Conservation (phyloP, 75 land plant genomes). For the Adiantum capillusveneris region DNA sequence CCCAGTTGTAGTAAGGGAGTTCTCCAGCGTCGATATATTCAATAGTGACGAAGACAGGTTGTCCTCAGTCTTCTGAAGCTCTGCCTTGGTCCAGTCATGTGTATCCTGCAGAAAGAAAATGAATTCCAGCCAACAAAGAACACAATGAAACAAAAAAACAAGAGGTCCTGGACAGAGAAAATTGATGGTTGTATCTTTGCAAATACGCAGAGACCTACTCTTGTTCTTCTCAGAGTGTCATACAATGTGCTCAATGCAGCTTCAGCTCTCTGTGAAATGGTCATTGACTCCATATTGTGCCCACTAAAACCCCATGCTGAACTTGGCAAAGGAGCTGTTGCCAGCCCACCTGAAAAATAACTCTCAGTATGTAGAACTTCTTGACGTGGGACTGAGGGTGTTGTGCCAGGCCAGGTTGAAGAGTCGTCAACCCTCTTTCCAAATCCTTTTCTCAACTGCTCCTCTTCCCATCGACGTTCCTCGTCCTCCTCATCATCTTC, state of each 20-base stretch:
- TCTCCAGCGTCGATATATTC: conserved; percentile 51
- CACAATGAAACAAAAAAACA: conserved; percentile 4
- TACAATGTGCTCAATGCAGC: conserved; percentile 52
- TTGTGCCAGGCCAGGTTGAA: conserved; percentile 10
- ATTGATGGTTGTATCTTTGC: too few species aligned
- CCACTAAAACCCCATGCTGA: conserved; percentile 31
- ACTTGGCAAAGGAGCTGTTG: conserved; percentile 5
- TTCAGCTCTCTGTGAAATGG: conserved; percentile 70
- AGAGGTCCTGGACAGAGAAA: too few species aligned
- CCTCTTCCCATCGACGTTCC: conserved; percentile 91
- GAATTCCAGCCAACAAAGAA: neutral
- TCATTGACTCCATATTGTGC: conserved; percentile 39
- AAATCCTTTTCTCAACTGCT: conserved; percentile 85
- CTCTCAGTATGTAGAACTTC: conserved; percentile 4
- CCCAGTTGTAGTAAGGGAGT: conserved; percentile 48
- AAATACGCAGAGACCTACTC: conserved; percentile 25
- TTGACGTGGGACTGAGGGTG: conserved; percentile 11
- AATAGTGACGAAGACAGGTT: conserved; percentile 43
- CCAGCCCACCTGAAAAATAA: conserved; percentile 9
- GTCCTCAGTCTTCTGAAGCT: conserved; percentile 47
- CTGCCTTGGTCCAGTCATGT: conserved; percentile 43
- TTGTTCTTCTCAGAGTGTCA: conserved; percentile 45
- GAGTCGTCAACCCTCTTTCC: conserved; percentile 79
- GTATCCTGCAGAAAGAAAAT: conserved; percentile 31
- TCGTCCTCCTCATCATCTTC: conserved; percentile 78